Conservation (phyloP, 345 rosid species). For the Eucalyptus curtisii region DNA sequence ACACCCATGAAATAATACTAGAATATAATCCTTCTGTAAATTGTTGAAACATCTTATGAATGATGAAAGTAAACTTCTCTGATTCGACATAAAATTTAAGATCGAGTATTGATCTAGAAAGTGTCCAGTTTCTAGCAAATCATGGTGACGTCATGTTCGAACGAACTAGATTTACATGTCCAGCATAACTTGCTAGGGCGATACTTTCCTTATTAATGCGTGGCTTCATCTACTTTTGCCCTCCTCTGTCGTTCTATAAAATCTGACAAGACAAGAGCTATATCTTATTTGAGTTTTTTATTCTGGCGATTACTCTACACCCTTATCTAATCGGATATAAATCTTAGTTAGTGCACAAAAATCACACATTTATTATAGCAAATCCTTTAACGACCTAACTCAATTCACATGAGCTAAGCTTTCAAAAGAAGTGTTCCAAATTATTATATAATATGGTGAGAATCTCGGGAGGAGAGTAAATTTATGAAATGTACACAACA, state of each 20-base stretch:
- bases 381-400: rapidly evolving
- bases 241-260: rapidly evolving
- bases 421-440: rapidly evolving
- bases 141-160: rapidly evolving
- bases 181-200: not conserved
- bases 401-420: not conserved
- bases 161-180: not conserved
- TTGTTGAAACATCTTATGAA: not conserved
- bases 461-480: rapidly evolving
- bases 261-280: rapidly evolving
- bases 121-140: not conserved
- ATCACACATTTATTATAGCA: rapidly evolving
- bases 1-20: not conserved
- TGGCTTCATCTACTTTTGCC: not conserved
- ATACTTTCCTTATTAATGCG: not conserved
- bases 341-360: rapidly evolving
- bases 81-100: not conserved
- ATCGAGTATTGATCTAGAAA: not conserved
- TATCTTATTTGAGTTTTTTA: rapidly evolving
- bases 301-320: rapidly evolving
- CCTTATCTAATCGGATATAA: rapidly evolving
- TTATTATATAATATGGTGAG: rapidly evolving
- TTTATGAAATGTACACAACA: not conserved
- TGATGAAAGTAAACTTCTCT: not conserved
- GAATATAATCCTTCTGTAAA: not conserved